Evolutionary conservation across 768 basidiomycete species (phyloP).

Genomic region (Termitomyces sp.): DNA sequence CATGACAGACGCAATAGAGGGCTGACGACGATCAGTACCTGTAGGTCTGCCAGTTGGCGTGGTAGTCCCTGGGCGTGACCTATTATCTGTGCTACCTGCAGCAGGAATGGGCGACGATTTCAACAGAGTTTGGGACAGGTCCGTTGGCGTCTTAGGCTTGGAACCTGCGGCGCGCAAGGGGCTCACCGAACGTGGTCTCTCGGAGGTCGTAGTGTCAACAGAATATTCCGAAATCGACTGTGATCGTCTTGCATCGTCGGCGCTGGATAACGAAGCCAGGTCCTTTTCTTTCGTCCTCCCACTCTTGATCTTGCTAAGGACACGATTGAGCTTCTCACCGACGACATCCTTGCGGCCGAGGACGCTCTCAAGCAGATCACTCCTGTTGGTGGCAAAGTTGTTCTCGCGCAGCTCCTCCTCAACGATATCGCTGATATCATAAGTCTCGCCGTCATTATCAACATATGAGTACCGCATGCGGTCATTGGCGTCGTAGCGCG

Average conservation of each 20-base stretch:
- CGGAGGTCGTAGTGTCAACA: constrained; percentile 33
- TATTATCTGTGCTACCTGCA: constrained; percentile 2
- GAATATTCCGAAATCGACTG: constrained; percentile 58
- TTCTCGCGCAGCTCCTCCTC: constrained; percentile 82
- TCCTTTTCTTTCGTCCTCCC: constrained; percentile 45
- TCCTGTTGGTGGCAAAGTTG: constrained; percentile 31
- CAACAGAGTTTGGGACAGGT: constrained; percentile 4
- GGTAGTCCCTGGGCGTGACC: constrained; percentile 24
- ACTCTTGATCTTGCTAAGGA: constrained; percentile 72
- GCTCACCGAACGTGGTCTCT: constrained; percentile 36
- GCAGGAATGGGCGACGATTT: constrained; percentile 12
- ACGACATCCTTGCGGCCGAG: constrained; percentile 54
- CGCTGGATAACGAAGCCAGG: constrained; percentile 19
- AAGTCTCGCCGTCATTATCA: constrained; percentile 83
- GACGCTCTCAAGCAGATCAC: constrained; percentile 68
- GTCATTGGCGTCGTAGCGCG: constrained; percentile 66
- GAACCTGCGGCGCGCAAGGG: constrained; percentile 30
- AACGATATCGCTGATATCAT: constrained; percentile 91
- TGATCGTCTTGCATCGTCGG: constrained; percentile 32
- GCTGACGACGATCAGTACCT: constrained; percentile 43
- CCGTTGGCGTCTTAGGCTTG: constrained; percentile 15
- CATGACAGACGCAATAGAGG: constrained; percentile 73
- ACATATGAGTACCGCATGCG: constrained; percentile 92
- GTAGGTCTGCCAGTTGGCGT: constrained; percentile 31
- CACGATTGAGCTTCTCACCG: constrained; percentile 69